Conservation (phyloP, 208 protist species). For the Leishmania braziliensis region DNA sequence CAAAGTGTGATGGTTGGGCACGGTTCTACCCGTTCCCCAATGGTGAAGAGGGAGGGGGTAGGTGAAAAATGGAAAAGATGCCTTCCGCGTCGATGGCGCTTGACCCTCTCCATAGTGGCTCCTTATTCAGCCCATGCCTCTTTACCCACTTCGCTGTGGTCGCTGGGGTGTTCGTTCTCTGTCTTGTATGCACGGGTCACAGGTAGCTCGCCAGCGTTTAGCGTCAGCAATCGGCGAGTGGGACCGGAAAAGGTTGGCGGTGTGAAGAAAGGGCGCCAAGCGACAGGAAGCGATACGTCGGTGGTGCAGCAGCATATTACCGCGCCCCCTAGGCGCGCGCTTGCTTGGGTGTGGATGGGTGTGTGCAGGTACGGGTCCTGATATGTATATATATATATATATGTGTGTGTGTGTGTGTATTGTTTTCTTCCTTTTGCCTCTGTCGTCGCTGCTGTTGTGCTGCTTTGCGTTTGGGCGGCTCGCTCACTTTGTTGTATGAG, state of each 20-base stretch:
- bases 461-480: background rate
- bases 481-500: background rate
- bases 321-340: too few species aligned
- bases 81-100: background rate
- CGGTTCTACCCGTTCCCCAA: background rate
- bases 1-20: background rate
- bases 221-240: background rate
- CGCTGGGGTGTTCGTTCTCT: background rate
- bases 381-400: conserved; percentile 7
- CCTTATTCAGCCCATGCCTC: background rate
- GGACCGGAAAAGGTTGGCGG: too few species aligned
- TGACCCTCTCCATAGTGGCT: background rate
- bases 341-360: background rate
- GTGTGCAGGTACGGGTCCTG: conserved; percentile 7
- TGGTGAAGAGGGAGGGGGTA: background rate
- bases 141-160: background rate
- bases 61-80: background rate
- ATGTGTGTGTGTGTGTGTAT: background rate
- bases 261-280: background rate
- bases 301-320: background rate
- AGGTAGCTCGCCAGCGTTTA: background rate
- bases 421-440: background rate
- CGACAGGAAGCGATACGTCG: background rate
- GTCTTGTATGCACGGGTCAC: background rate
- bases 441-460: background rate